Conservation (phyloP, 208 protist species). For the Sergeia podlipaevii region DNA sequence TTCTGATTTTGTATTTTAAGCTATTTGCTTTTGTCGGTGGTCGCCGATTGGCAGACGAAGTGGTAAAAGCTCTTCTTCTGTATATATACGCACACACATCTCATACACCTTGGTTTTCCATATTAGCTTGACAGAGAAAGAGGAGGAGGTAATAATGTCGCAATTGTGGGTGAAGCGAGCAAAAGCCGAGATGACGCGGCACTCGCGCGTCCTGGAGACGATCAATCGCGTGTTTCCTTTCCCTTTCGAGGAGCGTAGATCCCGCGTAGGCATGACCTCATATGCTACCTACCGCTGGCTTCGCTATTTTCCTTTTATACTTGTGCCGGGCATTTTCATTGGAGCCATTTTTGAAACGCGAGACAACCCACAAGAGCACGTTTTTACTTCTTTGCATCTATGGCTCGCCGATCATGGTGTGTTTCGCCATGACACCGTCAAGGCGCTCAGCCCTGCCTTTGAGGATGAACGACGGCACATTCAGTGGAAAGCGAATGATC, state of each 20-base stretch:
- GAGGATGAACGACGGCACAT: slow-evolving; percentile 79
- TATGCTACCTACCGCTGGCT: slow-evolving; percentile 84
- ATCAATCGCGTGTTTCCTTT: slow-evolving; percentile 83
- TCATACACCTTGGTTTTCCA: not conserved
- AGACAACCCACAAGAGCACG: slow-evolving; percentile 82
- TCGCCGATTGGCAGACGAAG: too few species aligned
- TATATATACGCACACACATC: too few species aligned
- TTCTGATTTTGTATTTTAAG: too few species aligned
- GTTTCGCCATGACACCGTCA: slow-evolving; percentile 86
- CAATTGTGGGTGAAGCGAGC: slow-evolving; percentile 87
- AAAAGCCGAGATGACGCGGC: slow-evolving; percentile 79
- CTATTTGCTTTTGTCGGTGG: too few species aligned
- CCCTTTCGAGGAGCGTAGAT: slow-evolving; percentile 83
- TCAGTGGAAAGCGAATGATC: slow-evolving; percentile 84
- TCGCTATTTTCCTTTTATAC: slow-evolving; percentile 71
- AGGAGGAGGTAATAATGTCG: slow-evolving; percentile 38
- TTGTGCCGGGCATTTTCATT: slow-evolving; percentile 56
- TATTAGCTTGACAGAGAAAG: not conserved
- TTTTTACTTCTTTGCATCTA: slow-evolving; percentile 81
- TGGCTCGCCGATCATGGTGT: slow-evolving; percentile 87
- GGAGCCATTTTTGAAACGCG: slow-evolving; percentile 74
- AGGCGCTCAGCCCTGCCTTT: slow-evolving; percentile 83
- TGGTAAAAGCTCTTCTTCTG: too few species aligned
- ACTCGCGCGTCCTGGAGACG: slow-evolving; percentile 76
- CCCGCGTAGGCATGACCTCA: slow-evolving; percentile 78